phyloP scores from a whole-genome alignment of 352 stramenopile species.

The Globisporangium middletonii region DNA sequence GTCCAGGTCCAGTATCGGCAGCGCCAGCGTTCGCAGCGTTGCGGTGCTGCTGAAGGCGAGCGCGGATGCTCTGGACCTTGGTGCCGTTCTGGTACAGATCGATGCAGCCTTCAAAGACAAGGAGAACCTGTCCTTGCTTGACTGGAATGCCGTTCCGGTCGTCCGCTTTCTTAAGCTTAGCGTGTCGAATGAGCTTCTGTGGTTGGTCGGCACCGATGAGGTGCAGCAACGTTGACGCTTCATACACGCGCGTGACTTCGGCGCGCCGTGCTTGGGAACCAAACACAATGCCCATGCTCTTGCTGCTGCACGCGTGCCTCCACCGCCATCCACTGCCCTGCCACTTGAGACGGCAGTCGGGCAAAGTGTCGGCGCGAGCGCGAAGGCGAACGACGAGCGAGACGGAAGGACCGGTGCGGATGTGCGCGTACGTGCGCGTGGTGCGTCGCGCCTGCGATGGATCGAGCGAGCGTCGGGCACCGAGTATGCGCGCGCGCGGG shows the following conservation, averaged over 20 bases:
- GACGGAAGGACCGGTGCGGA: too few species aligned
- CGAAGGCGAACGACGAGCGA: neutral
- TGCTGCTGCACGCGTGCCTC: conserved; percentile 1
- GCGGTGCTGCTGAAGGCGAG: conserved; percentile 19
- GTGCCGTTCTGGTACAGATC: conserved; percentile 40
- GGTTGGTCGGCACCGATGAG: conserved; percentile 47
- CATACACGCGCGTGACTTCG: conserved; percentile 45
- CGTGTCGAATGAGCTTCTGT: conserved; percentile 40
- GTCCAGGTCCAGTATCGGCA: conserved; percentile 4
- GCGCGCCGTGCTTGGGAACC: conserved; percentile 27
- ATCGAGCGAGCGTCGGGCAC: neutral
- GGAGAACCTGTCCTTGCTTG: conserved; percentile 28
- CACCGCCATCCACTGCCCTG: conserved; percentile 14
- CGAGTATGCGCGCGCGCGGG: too few species aligned
- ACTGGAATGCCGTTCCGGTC: conserved; percentile 23
- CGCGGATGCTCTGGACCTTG: conserved; percentile 35
- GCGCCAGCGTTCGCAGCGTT: neutral
- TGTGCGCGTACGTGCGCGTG: accelerated
- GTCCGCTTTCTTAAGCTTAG: conserved; percentile 40
- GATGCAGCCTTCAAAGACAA: conserved; percentile 49
- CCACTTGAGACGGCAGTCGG: neutral
- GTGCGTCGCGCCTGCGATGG: too few species aligned
- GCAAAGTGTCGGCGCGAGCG: neutral
- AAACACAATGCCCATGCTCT: conserved; percentile 50
- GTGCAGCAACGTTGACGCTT: conserved; percentile 53